phyloP scores from a whole-genome alignment of 1,139 yeast species.

The Yamadazyma blattariae region DNA sequence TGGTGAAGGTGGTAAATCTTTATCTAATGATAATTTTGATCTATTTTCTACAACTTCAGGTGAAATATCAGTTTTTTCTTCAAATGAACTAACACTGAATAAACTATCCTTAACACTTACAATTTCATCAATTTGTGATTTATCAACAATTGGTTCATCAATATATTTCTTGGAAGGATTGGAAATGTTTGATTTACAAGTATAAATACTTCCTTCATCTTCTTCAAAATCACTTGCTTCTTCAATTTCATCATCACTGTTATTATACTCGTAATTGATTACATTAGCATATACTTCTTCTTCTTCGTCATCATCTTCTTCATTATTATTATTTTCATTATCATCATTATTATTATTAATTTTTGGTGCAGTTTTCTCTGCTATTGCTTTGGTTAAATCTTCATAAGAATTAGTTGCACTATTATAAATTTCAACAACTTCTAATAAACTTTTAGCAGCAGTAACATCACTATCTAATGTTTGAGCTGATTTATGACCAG shows the following conservation, averaged over 20 bases:
- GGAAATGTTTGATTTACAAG: slow-evolving; percentile 5
- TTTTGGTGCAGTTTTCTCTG: too few species aligned
- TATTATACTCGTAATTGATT: slow-evolving; percentile 1
- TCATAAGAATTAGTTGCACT: background rate
- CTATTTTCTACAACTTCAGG: background rate
- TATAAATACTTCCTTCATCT: slow-evolving; percentile 2
- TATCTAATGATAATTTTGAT: slow-evolving; percentile 6
- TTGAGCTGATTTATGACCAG: slow-evolving; percentile 10
- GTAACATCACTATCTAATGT: slow-evolving; percentile 1
- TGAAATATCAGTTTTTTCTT: background rate
- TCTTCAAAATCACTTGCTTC: background rate
- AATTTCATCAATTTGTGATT: slow-evolving; percentile 5
- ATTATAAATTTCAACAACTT: slow-evolving; percentile 13
- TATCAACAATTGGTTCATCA: slow-evolving; percentile 2
- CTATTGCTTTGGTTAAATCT: background rate
- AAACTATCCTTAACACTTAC: slow-evolving; percentile 15
- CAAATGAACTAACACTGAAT: slow-evolving; percentile 9
- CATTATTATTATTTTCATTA: too few species aligned
- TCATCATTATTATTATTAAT: too few species aligned
- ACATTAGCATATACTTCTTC: background rate
- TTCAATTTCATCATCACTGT: slow-evolving; percentile 3
- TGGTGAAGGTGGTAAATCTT: slow-evolving; percentile 7
- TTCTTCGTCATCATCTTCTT: background rate
- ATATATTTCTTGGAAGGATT: slow-evolving; percentile 8
- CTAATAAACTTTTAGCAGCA: slow-evolving; percentile 13